Evolutionary conservation across 495 filamentous ascomycete species (phyloP).

Genomic region (Podospora pseudoanserina): DNA sequence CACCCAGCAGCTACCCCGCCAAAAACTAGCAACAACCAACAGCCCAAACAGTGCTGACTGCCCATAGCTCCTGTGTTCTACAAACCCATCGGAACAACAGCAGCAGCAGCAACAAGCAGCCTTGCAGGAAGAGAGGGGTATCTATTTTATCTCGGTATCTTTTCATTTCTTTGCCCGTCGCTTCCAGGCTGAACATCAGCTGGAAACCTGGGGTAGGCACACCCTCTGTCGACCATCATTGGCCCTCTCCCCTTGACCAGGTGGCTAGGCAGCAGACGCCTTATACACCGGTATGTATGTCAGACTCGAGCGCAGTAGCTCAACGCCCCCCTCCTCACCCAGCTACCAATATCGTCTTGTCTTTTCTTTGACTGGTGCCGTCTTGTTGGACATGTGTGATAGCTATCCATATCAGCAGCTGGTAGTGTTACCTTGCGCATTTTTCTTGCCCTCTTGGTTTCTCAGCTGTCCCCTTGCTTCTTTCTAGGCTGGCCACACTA

Average conservation of each 20-base stretch:
- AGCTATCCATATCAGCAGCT: background rate
- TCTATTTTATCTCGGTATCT: background rate
- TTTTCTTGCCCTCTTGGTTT: background rate
- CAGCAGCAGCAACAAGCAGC: background rate
- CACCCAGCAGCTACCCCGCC: background rate
- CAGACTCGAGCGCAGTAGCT: conserved; percentile 5
- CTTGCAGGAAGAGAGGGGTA: background rate
- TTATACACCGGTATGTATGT: conserved; percentile 17
- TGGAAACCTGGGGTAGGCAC: background rate
- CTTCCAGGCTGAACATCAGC: background rate
- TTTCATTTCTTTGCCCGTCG: background rate
- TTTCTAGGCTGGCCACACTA: background rate
- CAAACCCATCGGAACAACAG: background rate
- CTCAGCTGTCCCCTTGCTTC: background rate
- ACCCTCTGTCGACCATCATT: background rate
- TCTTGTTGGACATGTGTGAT: background rate
- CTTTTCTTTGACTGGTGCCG: background rate
- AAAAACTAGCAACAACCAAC: background rate
- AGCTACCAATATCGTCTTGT: background rate
- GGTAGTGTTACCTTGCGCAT: background rate
- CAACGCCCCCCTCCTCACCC: background rate
- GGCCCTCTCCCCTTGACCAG: background rate
- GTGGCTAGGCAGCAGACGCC: background rate
- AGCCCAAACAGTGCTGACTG: background rate
- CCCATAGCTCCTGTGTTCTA: background rate